Base-by-base conservation (phyloP, 495 filamentous ascomycete species). In the Achaetomiella virescens region DNA sequence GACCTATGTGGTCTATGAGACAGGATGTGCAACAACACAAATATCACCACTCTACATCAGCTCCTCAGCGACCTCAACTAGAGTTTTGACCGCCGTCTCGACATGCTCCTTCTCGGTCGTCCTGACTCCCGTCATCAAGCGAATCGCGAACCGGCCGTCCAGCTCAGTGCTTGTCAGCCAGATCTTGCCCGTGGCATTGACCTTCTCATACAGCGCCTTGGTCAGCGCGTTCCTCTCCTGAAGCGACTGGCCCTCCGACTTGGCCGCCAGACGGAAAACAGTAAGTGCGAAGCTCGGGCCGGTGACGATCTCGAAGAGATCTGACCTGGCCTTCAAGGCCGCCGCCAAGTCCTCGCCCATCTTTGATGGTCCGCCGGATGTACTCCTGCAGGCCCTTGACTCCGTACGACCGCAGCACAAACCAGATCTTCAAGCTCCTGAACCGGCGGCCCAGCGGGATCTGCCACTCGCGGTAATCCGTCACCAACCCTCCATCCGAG, bases 391-490 rank as follows among this genome's bases (percentile, higher is more conserved):
- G 71, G 2, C 93, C 91, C 47, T 79, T 78, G 50, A 91, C 73
- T 0, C 93, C 93, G 64, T 95, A 97, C 29, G 80, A 86, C 38
- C 93, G 80, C 63, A 98, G 75, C 14, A 98, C 93, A 66, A 97
- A 97, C 93, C 93, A 98, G 64, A 96, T 87, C 77, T 98, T 98
- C 47, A 98, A 72, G 1, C 86, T 81, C 12, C 93, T 78, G 77
- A 98, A 97, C n/a, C 93, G 81, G 7, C 93, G 80, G 12, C 93
- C 93, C 0, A 98, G 63, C 11, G 93, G 93, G 65, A 98, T 96
- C 70, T 95, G 91, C 93, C 93, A 98, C 78, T 98, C 95, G 22
- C 93, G 83, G 72, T 98, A 97, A 66, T 98, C 93, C 35, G 90
- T 96, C 2, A 98, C 93, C 6, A 91, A 78, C 1, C 92, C 92